Base-by-base conservation (phyloP, 306 rosid species). In the Comarum palustre region DNA sequence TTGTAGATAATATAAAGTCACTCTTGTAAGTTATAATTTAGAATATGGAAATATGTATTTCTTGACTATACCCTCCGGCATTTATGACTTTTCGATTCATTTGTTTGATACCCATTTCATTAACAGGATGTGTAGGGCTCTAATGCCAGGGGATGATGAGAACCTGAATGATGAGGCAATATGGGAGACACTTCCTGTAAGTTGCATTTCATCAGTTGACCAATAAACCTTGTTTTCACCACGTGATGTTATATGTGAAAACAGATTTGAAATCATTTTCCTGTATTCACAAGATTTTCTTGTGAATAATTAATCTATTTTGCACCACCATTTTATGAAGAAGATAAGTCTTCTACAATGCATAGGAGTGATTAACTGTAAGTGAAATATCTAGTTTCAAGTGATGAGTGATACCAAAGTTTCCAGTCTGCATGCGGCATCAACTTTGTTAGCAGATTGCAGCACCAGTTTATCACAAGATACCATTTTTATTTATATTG, bases 171-270 rank as follows among this genome's bases (percentile, higher is more conserved):
- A 91, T 47, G 96, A 86, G 82, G 89, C 99, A 75, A 84, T 95
- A 79, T 92, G 99, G 99, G 97, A 90, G 81, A 88, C 93, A 9
- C 96, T 92, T 84, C 98, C 98, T 73, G 98, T 92, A 86, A 83
- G 98, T 54, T 72, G 73, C 66, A 74, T 69, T 43, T 24, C 71
- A 48, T 65, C 51, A 16, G 46, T 73, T 46, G 52, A 66, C 32
- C 58, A 38, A 67, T 54, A 54, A 36, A 27, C 66, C 62, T 16
- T 65, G 22, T 63, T 63, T 31, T 36, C 2, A 62, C 13, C 60
- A 19, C 17, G 0, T 73, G 57, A 42, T 45, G 24, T 19, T 55
- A 46, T 45, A 17, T 52, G 66, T 19, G 29, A 59, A n/a, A 8
- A 16, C 31, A 68, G 47, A 51, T 43, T 39, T 27, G 42, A 72